Conservation (phyloP, 345 rosid genomes). For the Clarkia xantiana region DNA sequence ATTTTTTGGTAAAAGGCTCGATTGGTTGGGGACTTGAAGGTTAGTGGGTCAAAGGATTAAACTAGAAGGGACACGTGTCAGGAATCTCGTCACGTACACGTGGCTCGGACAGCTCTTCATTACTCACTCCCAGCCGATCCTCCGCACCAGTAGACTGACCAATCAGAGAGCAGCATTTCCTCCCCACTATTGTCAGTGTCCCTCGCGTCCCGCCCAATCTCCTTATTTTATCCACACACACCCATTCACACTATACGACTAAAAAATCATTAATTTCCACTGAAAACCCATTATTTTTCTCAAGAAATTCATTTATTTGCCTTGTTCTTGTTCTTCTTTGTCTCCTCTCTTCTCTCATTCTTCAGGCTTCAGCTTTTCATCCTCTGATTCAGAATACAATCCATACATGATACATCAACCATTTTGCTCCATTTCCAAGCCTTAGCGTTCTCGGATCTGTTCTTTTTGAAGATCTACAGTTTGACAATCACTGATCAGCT, state of each 20-base stretch:
- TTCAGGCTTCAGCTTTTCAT: conserved; percentile 7
- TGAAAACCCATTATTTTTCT: neutral
- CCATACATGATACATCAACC: neutral
- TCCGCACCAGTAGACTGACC: conserved; percentile 8
- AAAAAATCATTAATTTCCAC: neutral
- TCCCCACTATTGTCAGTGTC: neutral
- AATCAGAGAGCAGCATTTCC: neutral
- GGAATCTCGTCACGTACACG: conserved; percentile 7
- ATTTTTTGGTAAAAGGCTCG: no score
- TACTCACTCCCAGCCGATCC: conserved; percentile 1
- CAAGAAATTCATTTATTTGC: neutral
- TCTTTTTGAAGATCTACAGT: conserved; percentile 1
- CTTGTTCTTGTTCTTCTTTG: neutral
- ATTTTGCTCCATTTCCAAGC: neutral
- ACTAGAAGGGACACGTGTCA: neutral
- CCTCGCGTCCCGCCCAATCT: neutral
- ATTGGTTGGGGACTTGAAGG: no score
- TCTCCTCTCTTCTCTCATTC: neutral
- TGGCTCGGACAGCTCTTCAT: conserved; percentile 4
- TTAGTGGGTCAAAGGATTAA: no score
- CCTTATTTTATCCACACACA: neutral
- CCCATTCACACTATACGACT: neutral
- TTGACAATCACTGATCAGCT: neutral
- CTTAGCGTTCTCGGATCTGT: conserved; percentile 2
- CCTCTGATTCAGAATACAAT: neutral